Percentiles rank a stretch among this genome's conserved stretches.
phyloP scores from a whole-genome alignment of 345 rosid species.

The Lumnitzera littorea region DNA sequence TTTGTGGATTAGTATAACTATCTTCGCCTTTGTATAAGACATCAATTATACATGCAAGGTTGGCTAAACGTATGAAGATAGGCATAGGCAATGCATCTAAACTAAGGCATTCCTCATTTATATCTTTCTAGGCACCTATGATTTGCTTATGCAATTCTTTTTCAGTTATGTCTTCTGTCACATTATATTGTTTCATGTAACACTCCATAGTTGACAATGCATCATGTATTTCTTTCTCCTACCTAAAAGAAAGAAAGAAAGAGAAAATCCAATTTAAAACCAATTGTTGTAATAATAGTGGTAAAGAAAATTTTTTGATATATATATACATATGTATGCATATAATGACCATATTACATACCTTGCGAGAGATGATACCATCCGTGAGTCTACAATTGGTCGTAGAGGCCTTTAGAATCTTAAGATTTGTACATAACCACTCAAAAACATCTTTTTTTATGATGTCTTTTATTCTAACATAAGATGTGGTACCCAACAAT shows the following conservation, averaged over 20 bases:
- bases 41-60: slow-evolving; percentile 17
- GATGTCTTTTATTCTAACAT: background rate
- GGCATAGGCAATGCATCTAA: slow-evolving; percentile 13
- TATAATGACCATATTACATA: background rate
- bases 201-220: slow-evolving; percentile 21
- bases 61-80: slow-evolving; percentile 10
- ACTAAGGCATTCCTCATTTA: slow-evolving; percentile 18
- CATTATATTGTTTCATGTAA: background rate
- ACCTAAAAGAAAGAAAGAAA: too few species aligned
- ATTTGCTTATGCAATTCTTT: slow-evolving; percentile 8
- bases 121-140: slow-evolving; percentile 25
- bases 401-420: background rate
- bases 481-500: background rate
- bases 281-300: too few species aligned
- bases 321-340: too few species aligned
- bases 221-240: slow-evolving; percentile 7
- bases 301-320: too few species aligned
- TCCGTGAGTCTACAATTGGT: background rate
- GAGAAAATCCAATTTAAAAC: too few species aligned
- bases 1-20: slow-evolving; percentile 11
- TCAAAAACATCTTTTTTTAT: slow-evolving; percentile 2
- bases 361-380: slow-evolving; percentile 6
- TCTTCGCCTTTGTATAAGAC: slow-evolving; percentile 23
- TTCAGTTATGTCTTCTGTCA: slow-evolving; percentile 12
- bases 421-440: background rate